Evolutionary conservation across 1,284 basidiomycete species (phyloP).

Genomic region (Polyporus tsugae): DNA sequence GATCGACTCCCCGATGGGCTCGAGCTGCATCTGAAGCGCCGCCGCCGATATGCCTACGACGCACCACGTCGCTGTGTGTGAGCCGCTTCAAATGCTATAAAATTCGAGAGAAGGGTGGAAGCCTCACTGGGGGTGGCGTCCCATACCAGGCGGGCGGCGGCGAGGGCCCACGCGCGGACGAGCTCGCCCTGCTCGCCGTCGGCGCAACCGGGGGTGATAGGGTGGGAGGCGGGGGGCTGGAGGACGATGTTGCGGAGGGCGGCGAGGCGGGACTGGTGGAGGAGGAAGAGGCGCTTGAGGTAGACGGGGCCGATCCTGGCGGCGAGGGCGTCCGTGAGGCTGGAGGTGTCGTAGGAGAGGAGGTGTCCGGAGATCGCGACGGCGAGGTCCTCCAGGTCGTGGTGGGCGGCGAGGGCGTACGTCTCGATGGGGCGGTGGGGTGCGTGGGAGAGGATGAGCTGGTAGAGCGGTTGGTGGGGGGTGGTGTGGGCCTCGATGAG

Average conservation of each 20-base stretch:
- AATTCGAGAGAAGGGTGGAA: neutral
- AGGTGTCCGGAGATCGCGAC: constrained; percentile 46
- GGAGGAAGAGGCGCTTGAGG: constrained; percentile 50
- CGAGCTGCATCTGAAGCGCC: constrained; percentile 38
- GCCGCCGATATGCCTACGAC: constrained; percentile 39
- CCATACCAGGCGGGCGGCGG: constrained; percentile 46
- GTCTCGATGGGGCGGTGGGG: constrained; percentile 44
- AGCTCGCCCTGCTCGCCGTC: constrained; percentile 40
- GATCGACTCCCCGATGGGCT: constrained; percentile 39
- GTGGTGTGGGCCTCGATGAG: constrained; percentile 32
- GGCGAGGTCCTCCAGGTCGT: constrained; percentile 46
- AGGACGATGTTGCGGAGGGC: constrained; percentile 47
- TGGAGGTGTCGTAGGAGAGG: constrained; percentile 43
- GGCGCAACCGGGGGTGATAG: constrained; percentile 39
- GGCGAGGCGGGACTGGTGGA: constrained; percentile 47
- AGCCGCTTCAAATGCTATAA: constrained; percentile 4
- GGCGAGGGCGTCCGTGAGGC: constrained; percentile 45
- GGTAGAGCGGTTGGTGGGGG: constrained; percentile 38
- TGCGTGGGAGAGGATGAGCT: constrained; percentile 43
- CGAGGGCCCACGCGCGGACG: constrained; percentile 46
- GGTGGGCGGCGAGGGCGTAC: constrained; percentile 47
- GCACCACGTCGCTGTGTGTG: constrained; percentile 12
- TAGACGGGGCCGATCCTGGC: constrained; percentile 48
- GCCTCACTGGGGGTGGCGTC: constrained; percentile 45
- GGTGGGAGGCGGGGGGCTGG: constrained; percentile 44